Evolutionary conservation across 768 basidiomycete species (phyloP).

Genomic region (Kwoniella botswanensis): DNA sequence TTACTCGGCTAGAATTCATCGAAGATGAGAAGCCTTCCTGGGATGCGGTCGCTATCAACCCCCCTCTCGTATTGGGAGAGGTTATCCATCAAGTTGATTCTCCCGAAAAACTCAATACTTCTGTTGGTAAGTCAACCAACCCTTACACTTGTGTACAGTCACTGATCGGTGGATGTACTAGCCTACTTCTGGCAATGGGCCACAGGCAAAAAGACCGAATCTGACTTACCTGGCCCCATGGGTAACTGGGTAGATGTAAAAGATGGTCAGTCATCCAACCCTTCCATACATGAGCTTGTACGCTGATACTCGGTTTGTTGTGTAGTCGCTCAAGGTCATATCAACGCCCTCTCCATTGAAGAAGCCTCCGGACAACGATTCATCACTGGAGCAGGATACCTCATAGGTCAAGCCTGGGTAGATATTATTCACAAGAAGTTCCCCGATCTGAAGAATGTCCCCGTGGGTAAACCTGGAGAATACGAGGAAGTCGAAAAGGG

Average conservation of each 20-base stretch:
- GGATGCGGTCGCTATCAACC: conserved; percentile 54
- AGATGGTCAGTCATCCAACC: conserved; percentile 24
- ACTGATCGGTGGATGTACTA: conserved; percentile 1
- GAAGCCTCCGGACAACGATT: conserved; percentile 68
- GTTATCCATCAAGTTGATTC: conserved; percentile 59
- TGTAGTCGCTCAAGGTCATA: conserved; percentile 64
- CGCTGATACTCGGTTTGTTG: neutral
- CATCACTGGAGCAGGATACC: conserved; percentile 60
- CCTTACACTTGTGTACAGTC: neutral
- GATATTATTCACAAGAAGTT: conserved; percentile 28
- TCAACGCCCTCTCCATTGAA: conserved; percentile 63
- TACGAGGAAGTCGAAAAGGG: conserved; percentile 30
- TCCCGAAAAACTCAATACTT: conserved; percentile 60
- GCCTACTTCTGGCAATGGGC: conserved; percentile 45
- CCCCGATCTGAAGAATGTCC: conserved; percentile 44
- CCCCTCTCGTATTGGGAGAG: conserved; percentile 57
- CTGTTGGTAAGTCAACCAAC: conserved; percentile 46
- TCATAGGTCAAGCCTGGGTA: conserved; percentile 51
- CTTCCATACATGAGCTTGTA: neutral
- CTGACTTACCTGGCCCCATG: conserved; percentile 38
- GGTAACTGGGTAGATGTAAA: conserved; percentile 54
- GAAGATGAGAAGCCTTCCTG: conserved; percentile 53
- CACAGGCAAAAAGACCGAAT: conserved; percentile 49
- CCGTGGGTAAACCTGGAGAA: conserved; percentile 32
- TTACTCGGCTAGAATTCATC: conserved; percentile 35